Evolutionary conservation across 345 rosid species (phyloP).

Genomic region (Passiflora organensis): DNA sequence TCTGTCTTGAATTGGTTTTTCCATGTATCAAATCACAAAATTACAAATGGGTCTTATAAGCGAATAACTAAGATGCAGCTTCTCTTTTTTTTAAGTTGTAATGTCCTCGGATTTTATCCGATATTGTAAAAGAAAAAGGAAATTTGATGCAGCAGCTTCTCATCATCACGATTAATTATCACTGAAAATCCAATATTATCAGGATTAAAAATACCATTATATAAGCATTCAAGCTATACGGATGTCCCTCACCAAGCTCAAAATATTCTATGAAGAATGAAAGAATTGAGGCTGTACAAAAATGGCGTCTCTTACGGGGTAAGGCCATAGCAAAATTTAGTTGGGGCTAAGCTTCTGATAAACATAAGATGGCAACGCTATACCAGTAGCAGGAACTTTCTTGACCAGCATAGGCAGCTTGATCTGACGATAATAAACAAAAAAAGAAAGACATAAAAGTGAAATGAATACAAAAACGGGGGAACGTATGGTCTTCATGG

Average conservation of each 20-base stretch:
- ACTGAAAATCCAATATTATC: too few species aligned
- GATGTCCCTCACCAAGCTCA: too few species aligned
- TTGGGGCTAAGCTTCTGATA: constrained; percentile 32
- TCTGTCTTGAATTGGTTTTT: neutral
- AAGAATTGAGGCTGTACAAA: constrained; percentile 10
- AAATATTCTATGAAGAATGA: constrained; percentile 14
- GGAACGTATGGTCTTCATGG: constrained; percentile 22
- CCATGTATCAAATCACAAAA: neutral
- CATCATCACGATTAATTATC: too few species aligned
- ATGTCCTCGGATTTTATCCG: too few species aligned
- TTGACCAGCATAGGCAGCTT: constrained; percentile 46
- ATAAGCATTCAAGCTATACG: neutral
- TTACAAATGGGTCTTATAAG: too few species aligned
- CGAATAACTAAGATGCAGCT: too few species aligned
- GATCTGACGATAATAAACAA: constrained; percentile 31
- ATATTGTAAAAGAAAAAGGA: too few species aligned
- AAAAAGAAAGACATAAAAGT: constrained; percentile 29
- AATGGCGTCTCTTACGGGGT: neutral
- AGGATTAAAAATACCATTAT: too few species aligned
- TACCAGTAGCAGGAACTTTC: constrained; percentile 19
- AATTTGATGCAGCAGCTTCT: too few species aligned
- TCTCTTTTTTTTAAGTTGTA: too few species aligned
- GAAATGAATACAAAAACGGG: constrained; percentile 31
- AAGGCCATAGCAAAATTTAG: constrained; percentile 5
- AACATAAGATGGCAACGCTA: constrained; percentile 36